These are phyloP conservation scores for Tricholoma flavovirens DNA, from an alignment of 768 basidiomycete species.

Conservation along the genomic window DNA sequence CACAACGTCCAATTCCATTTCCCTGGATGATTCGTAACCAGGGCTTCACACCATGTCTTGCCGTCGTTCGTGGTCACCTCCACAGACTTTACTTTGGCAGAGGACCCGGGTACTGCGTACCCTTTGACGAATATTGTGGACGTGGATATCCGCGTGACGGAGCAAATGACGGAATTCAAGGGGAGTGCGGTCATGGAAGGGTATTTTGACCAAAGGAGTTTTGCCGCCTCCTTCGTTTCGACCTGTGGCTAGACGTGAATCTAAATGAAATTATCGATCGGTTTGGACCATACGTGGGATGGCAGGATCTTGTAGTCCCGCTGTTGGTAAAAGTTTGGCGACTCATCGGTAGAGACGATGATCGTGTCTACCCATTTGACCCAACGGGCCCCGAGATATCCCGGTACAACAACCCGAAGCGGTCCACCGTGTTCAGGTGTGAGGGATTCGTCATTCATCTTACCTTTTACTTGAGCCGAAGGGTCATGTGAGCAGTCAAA, in stretches of 20 bases:
- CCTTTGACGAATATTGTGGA: constrained; percentile 44
- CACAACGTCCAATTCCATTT: constrained; percentile 74
- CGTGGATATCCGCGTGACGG: constrained; percentile 25
- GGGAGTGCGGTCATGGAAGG: constrained; percentile 55
- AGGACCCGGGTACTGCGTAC: constrained; percentile 47
- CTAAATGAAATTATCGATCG: constrained; percentile 5
- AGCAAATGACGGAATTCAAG: constrained; percentile 57
- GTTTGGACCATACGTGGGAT: constrained; percentile 31
- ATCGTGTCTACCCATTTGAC: constrained; percentile 73
- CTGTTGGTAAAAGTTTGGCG: constrained; percentile 67
- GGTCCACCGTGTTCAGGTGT: constrained; percentile 61
- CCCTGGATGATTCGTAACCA: constrained; percentile 54
- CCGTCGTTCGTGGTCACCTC: constrained; percentile 52
- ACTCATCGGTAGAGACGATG: constrained; percentile 46
- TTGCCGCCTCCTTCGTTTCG: constrained; percentile 40
- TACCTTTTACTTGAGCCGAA: neutral
- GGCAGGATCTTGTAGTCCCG: constrained; percentile 65
- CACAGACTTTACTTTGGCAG: constrained; percentile 40
- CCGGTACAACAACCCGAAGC: constrained; percentile 62
- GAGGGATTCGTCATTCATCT: constrained; percentile 64
- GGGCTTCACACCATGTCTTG: constrained; percentile 42
- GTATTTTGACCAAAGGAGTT: constrained; percentile 44
- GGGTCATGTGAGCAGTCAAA: neutral
- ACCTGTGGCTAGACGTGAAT: constrained; percentile 25
- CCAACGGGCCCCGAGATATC: constrained; percentile 65